Percentiles rank a stretch among this genome's conserved stretches.
Conservation (phyloP, 345 rosid species). For the Dimocarpus longan region DNA sequence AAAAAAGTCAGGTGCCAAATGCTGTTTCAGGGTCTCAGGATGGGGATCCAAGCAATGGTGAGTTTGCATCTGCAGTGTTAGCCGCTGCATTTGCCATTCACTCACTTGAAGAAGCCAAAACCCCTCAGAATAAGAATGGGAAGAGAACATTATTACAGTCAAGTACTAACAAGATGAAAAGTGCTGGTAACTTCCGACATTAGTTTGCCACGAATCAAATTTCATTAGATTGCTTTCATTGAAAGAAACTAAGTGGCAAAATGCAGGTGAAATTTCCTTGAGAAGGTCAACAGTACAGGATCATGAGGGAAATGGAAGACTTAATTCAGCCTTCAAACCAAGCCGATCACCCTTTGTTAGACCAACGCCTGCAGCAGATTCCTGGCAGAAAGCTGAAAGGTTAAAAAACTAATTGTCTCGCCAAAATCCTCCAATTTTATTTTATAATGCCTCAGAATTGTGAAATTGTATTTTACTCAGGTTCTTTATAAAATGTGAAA, state of each 20-base stretch:
- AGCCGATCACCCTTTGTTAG: constrained; percentile 3
- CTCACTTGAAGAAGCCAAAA: constrained; percentile 31
- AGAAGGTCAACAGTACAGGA: constrained; percentile 15
- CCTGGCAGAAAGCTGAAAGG: constrained; percentile 18
- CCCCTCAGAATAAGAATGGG: neutral
- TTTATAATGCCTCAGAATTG: too few relatives aligned
- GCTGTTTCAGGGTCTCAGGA: constrained; percentile 1
- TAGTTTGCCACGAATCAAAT: neutral
- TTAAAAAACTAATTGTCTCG: neutral
- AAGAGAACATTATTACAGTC: constrained; percentile 1
- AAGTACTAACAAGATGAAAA: too few relatives aligned
- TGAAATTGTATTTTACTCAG: too few relatives aligned
- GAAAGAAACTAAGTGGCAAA: constrained; percentile 6
- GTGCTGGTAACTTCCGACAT: neutral
- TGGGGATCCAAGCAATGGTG: constrained; percentile 16
- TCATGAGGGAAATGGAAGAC: constrained; percentile 1
- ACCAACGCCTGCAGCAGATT: constrained; percentile 15
- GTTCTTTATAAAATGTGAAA: too few relatives aligned
- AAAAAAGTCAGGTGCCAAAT: neutral
- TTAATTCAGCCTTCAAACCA: too few relatives aligned
- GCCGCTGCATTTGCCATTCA: constrained; percentile 45
- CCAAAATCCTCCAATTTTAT: too few relatives aligned
- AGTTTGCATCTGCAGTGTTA: constrained; percentile 33
- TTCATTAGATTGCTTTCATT: neutral
- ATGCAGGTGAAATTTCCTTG: constrained; percentile 15